Percentiles rank a stretch among this genome's conserved stretches.
These are phyloP conservation scores for Candida ortonii DNA, from an alignment of 805 yeast species.

Conservation along the genomic window DNA sequence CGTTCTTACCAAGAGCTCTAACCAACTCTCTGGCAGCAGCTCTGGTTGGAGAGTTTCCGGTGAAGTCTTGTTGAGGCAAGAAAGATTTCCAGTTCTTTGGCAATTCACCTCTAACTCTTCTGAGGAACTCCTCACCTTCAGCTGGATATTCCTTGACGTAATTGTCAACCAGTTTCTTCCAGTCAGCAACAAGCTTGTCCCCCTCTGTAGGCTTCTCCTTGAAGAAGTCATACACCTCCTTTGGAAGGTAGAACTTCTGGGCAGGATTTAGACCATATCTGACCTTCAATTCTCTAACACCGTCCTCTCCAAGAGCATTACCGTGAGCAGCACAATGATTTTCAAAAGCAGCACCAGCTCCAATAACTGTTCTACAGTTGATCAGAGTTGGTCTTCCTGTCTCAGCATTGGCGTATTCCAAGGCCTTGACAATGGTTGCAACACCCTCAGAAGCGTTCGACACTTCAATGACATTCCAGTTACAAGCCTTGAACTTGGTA, in stretches of 20 bases:
- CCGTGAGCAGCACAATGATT: slow-evolving; percentile 97
- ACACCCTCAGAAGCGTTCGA: slow-evolving; percentile 74
- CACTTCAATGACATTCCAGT: slow-evolving; percentile 85
- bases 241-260: slow-evolving; percentile 73
- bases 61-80: slow-evolving; percentile 83
- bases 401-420: slow-evolving; percentile 34
- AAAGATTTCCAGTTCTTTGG: slow-evolving; percentile 80
- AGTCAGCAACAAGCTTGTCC: slow-evolving; percentile 64
- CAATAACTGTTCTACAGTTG: slow-evolving; percentile 87
- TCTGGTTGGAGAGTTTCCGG: slow-evolving; percentile 87
- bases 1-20: slow-evolving; percentile 68
- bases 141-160: slow-evolving; percentile 73
- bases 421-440: slow-evolving; percentile 67
- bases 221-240: slow-evolving; percentile 77
- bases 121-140: slow-evolving; percentile 69
- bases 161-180: slow-evolving; percentile 62
- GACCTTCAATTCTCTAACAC: slow-evolving; percentile 79
- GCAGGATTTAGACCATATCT: slow-evolving; percentile 86
- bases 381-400: slow-evolving; percentile 67
- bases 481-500: slow-evolving; percentile 84
- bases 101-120: slow-evolving; percentile 74
- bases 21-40: slow-evolving; percentile 85
- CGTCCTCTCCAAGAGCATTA: slow-evolving; percentile 90
- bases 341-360: slow-evolving; percentile 79
- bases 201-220: slow-evolving; percentile 56